Base-by-base conservation (phyloP, 345 rosid genomes). In the Crucihimalaya himalaica region DNA sequence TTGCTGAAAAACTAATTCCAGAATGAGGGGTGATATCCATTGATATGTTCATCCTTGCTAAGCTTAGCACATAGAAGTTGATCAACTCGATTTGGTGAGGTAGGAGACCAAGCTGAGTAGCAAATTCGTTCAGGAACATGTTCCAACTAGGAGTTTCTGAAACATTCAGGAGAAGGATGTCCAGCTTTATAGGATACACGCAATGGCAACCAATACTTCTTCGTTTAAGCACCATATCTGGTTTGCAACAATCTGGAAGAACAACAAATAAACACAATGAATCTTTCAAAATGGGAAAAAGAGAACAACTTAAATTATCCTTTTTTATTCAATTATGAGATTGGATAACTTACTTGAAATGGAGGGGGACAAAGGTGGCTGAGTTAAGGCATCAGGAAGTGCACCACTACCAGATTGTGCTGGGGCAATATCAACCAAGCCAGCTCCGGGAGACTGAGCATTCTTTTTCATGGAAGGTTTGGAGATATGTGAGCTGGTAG, bases 151-250 rank as follows among this genome's bases (percentile, higher is more conserved):
- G 86, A 81, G 83, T 88, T 75, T 85, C 87, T 6, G 99, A 92
- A 69, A 95, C 89, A 75, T 95, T 95, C 81, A 85, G 64, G 51
- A 95, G 99, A 71, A 88, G 84, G 82, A 95, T 93, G 69, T 92
- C 99, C 60, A 95, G 86, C 87, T 90, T 92, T 79, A 95, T 88
- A n/a, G 99, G 99, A 84, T 95, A 92, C 50, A 87, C 99, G 48
- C 99, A 95, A 74, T 90, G 89, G 72, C 99, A 92, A 75, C 81
- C 90, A 71, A 64, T 83, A 78, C 81, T 84, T 68, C 85, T 89
- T 70, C 86, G 85, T 84, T 85, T 95, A 87, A 81, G 81, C 79
- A 95, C 95, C 81, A 78, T 83, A 71, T 86, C 77, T 23, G 81
- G 86, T 80, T 85, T 86, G 86, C 99, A 95, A 79, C 99, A 95